Evolutionary conservation across 1,284 basidiomycete genomes (phyloP).

Genomic region (Ganoderma meredithae): DNA sequence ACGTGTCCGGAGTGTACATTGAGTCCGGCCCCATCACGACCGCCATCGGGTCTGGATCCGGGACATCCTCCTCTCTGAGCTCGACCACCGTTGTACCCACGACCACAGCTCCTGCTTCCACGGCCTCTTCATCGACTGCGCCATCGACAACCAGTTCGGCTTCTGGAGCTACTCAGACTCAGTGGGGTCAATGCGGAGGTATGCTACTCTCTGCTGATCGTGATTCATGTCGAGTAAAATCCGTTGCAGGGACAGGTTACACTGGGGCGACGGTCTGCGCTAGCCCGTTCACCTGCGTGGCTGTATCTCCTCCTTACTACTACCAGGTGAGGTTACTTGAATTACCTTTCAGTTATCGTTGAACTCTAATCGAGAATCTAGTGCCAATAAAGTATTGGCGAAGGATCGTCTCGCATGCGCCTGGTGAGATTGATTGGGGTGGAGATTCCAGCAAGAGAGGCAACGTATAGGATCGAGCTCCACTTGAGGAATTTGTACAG

Average conservation of each 20-base stretch:
- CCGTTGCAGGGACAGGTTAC: slow-evolving; percentile 48
- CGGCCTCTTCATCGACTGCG: slow-evolving; percentile 35
- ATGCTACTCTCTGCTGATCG: slow-evolving; percentile 15
- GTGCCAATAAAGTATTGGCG: slow-evolving; percentile 8
- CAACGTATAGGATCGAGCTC: too few species aligned
- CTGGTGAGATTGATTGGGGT: too few species aligned
- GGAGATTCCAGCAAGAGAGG: too few species aligned
- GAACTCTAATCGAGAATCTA: neutral
- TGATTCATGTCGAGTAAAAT: neutral
- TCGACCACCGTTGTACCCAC: slow-evolving; percentile 28
- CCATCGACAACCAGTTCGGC: slow-evolving; percentile 43
- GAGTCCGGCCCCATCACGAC: slow-evolving; percentile 65
- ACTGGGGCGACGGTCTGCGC: slow-evolving; percentile 57
- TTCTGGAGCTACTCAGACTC: slow-evolving; percentile 50
- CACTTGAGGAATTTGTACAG: too few species aligned
- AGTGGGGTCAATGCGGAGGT: slow-evolving; percentile 65
- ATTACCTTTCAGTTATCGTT: neutral
- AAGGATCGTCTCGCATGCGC: neutral
- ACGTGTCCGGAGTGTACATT: slow-evolving; percentile 66
- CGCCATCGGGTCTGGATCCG: slow-evolving; percentile 49
- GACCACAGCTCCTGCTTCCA: slow-evolving; percentile 26
- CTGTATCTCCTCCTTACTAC: slow-evolving; percentile 61
- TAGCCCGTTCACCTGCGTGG: slow-evolving; percentile 50
- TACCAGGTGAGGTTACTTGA: slow-evolving; percentile 49
- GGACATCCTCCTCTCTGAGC: slow-evolving; percentile 33